Percentiles rank a stretch among this genome's conserved stretches.
Evolutionary conservation across 129 eudicot genomes (phyloP).

Genomic region (Oenanthe sinensis): DNA sequence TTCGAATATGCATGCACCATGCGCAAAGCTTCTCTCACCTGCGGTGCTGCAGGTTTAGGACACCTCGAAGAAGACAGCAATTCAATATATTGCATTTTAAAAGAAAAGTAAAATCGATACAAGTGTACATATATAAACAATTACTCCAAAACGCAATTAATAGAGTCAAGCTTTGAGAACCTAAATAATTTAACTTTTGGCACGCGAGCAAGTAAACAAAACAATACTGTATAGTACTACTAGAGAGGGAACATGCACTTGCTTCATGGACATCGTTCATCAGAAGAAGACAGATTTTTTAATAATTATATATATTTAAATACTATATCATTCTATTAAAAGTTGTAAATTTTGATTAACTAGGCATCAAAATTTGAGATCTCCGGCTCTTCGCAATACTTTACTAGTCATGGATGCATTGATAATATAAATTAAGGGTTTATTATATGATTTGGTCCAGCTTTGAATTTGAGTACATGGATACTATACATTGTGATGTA

Average conservation of each 20-base stretch:
- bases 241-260: not conserved
- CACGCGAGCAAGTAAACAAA: constrained; percentile 3
- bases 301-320: not conserved
- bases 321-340: not conserved
- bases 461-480: constrained; percentile 9
- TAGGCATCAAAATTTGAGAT: constrained; percentile 8
- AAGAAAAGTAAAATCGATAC: not conserved
- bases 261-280: constrained; percentile 9
- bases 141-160: constrained; percentile 2
- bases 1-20: not conserved
- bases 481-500: too few relatives aligned
- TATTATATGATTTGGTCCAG: constrained; percentile 1
- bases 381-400: not conserved
- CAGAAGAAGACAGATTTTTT: constrained; percentile 7
- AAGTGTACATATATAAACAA: not conserved
- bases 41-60: not conserved
- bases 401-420: constrained; percentile 5
- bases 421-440: not conserved
- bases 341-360: constrained; percentile 3
- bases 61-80: not conserved
- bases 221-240: not conserved
- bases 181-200: constrained; percentile 4
- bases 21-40: not conserved
- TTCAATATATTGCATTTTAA: not conserved
- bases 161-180: constrained; percentile 5